A percentile compares a stretch with the other conserved stretches of the same genome.
Evolutionary conservation across 2,329 filamentous ascomycete genomes (phyloP).

Genomic region (Botrytis porri): DNA sequence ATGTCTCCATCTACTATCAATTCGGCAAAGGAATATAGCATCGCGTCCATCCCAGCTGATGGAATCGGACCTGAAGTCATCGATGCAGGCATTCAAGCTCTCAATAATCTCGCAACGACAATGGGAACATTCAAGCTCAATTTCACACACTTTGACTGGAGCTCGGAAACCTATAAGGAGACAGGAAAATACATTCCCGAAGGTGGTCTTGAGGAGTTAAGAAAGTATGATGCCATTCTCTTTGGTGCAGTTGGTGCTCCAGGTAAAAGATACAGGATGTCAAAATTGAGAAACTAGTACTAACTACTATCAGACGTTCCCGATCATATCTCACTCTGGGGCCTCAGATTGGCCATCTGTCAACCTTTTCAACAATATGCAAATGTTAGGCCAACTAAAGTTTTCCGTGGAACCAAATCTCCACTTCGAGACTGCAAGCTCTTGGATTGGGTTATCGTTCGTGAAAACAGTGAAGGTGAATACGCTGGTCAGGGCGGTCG

Average conservation of each 20-base stretch:
- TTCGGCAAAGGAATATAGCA: slow-evolving; percentile 42
- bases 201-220: slow-evolving; percentile 52
- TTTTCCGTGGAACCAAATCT: slow-evolving; percentile 56
- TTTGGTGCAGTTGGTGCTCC: slow-evolving; percentile 60
- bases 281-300: background rate
- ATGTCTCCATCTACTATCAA: background rate
- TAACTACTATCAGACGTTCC: slow-evolving; percentile 49
- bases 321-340: slow-evolving; percentile 65
- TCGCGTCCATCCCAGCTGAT: slow-evolving; percentile 61
- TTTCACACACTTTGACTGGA: slow-evolving; percentile 61
- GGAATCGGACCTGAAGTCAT: slow-evolving; percentile 65
- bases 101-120: slow-evolving; percentile 49
- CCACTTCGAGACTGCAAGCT: slow-evolving; percentile 46
- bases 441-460: slow-evolving; percentile 63
- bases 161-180: slow-evolving; percentile 55
- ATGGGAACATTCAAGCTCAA: slow-evolving; percentile 57
- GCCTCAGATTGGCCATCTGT: slow-evolving; percentile 60
- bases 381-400: slow-evolving; percentile 60
- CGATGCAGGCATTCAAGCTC: slow-evolving; percentile 56
- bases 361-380: slow-evolving; percentile 64
- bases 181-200: slow-evolving; percentile 59
- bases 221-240: slow-evolving; percentile 56
- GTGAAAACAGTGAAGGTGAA: slow-evolving; percentile 65
- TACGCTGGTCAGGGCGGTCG: slow-evolving; percentile 48
- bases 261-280: slow-evolving; percentile 36